Evolutionary conservation across 148 eudicot genomes (phyloP), one percentile per base, ranked within the genome.

Genomic region (Pharnaceum exiguum): DNA sequence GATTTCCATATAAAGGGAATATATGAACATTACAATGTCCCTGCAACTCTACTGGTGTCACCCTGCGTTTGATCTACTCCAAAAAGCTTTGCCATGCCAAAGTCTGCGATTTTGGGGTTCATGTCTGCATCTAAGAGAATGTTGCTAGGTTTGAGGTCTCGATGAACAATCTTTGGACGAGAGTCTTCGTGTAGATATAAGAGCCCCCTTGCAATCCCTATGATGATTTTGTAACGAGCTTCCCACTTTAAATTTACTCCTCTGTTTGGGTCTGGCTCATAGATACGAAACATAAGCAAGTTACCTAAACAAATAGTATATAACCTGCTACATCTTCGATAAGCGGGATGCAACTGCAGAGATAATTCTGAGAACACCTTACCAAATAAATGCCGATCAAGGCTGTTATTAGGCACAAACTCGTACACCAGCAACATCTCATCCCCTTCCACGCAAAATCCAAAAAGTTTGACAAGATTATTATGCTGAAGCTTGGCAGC

Each of bases 381-480:
- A 70, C 74, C 74, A 44, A 70, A 70, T 18, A 70, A 32, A 57
- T 23, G 24, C 11, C 10, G 63, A 19, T 63, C 74, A 24, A 70
- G 69, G 53, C 68, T 70, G 33, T 48, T 50, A 15, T 70, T 70
- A 2, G 69, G 74, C 57, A 70, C 54, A 51, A 42, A 70, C 55
- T 70, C 69, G 18, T 70, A 70, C 9, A 70, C 61, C 28, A 71
- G 75, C 31, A 71, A 22, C 66, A 40, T 71, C 54, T 71, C 75
- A 1, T 71, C 56, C 11, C 60, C 52, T 44, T 59, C 70, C 36
- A 59, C 52, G 56, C 70, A 65, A 53, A 71, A 71, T 0, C 75
- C 75, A 2, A 43, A 65, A 17, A 65, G 51, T 33, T 59, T 71
- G 37, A 65, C 66, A n/a, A 71, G 70, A 53, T 71, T 71, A 52